Conservation (phyloP, 495 filamentous ascomycete species). For the Podospora pseudoanserina region DNA sequence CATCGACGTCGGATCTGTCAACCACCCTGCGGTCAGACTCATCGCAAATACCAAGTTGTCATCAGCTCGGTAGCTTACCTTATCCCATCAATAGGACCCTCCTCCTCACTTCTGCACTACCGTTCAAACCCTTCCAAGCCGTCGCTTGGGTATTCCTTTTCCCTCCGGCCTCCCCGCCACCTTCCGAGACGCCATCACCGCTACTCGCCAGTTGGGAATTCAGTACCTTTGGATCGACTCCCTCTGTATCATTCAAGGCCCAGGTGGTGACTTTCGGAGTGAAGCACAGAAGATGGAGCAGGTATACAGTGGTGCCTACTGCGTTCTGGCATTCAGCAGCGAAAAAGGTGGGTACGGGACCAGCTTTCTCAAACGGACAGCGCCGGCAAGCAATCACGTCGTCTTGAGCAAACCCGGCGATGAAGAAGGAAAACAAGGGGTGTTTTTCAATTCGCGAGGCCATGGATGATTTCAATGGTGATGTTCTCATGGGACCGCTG, state of each 20-base stretch:
- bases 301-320: constrained; percentile 32
- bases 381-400: constrained; percentile 1
- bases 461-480: constrained; percentile 33
- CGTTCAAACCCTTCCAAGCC: not conserved
- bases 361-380: constrained; percentile 23
- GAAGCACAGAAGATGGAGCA: constrained; percentile 35
- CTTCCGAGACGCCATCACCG: constrained; percentile 20
- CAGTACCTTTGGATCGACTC: constrained; percentile 39
- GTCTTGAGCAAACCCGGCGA: not conserved
- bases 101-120: constrained; percentile 6
- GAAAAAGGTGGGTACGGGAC: not conserved
- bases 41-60: not conserved
- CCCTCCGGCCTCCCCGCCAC: constrained; percentile 13
- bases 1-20: not conserved
- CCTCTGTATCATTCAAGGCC: constrained; percentile 40
- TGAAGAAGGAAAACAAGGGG: not conserved
- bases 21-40: not conserved
- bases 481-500: constrained; percentile 31
- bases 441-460: constrained; percentile 24
- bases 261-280: constrained; percentile 28
- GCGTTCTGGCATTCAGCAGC: constrained; percentile 29
- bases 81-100: constrained; percentile 7
- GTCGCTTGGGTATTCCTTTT: constrained; percentile 11
- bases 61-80: not conserved
- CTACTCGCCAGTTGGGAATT: constrained; percentile 15